Base-by-base conservation (phyloP, 164 flowering plant species). In the Protea cynaroides region DNA sequence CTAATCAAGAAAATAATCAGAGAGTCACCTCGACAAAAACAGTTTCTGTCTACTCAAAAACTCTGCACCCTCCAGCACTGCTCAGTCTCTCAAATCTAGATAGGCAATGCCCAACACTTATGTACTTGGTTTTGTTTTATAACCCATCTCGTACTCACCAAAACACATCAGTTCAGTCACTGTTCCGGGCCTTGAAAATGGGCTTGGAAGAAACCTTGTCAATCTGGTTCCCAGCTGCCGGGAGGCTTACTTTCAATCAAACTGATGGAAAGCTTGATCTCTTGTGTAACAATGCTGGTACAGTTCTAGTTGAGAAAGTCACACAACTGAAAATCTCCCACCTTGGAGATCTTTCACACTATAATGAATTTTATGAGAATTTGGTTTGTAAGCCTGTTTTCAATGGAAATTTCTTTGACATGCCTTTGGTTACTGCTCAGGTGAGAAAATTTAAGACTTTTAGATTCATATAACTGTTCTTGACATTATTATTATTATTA, bases 341-440 rank as follows among this genome's bases (percentile, higher is more conserved):
- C 58, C 80, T 80, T 40, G 86, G 86, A 58, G 81, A 75, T 53
- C 79, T 83, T 34, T 73, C 81, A 8, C 71, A 76, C 61, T 79
- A 83, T 51, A 77, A 75, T 61, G 65, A 67, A 3, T 79, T 79
- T 71, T 75, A 69, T 49, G 86, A 83, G 67, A 67, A 72, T 7
- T 56, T 83, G 56, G 82, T 80, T 61, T 73, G 54, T 50, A 80
- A 64, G 75, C 86, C 86, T 66, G 62, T 11, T 63, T 76, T 76
- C 59, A 59, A 59, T 64, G 80, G 78, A 1, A 53, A 74, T 60
- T 69, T 80, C 72, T 68, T 78, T 11, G 69, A 75, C 8, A 76
- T 80, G 80, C 86, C 84, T 71, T 70, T 83, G 8, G 72, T 79
- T 72, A 81, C 74, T 74, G 84, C 82, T 58, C 84, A 83, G 86